These are phyloP conservation scores for Rhodotorula diobovata DNA, from an alignment of 768 basidiomycete species.

Conservation along the genomic window DNA sequence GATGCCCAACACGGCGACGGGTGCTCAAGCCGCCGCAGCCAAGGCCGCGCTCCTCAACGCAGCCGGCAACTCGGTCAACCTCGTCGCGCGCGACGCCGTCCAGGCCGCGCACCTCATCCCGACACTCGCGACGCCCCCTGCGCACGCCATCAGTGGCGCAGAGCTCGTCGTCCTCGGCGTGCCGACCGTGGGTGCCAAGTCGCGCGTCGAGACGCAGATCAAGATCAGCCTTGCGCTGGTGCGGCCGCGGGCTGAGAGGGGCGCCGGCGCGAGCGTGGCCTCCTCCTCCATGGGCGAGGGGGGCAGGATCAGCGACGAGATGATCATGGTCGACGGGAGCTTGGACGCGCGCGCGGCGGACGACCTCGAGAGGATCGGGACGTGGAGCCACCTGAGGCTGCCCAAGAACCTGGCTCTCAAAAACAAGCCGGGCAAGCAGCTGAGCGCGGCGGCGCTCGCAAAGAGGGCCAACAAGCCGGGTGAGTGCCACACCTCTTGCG, in stretches of 20 bases:
- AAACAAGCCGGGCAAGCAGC: conserved; percentile 74
- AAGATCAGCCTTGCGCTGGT: conserved; percentile 68
- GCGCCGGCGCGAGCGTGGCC: no score
- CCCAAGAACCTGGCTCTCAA: conserved; percentile 79
- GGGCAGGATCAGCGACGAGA: background rate
- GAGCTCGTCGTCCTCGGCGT: conserved; percentile 78
- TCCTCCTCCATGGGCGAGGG: no score
- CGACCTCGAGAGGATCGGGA: conserved; percentile 56
- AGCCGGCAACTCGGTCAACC: conserved; percentile 11
- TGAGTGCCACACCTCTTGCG: background rate
- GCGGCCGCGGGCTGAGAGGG: conserved; percentile 40
- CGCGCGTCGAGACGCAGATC: conserved; percentile 91
- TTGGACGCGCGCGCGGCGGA: conserved; percentile 16
- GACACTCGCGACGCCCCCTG: background rate
- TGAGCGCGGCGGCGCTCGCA: conserved; percentile 56
- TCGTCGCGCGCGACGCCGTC: conserved; percentile 38
- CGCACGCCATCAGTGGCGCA: conserved; percentile 53
- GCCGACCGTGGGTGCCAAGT: conserved; percentile 76
- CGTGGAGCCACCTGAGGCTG: conserved; percentile 80
- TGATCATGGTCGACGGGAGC: conserved; percentile 26
- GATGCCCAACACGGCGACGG: no score
- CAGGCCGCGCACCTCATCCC: conserved; percentile 26
- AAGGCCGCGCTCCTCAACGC: background rate
- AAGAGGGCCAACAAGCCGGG: conserved; percentile 40
- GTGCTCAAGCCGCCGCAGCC: background rate